Evolutionary conservation across 768 basidiomycete genomes (phyloP).

Genomic region (Phylloporus sp.): DNA sequence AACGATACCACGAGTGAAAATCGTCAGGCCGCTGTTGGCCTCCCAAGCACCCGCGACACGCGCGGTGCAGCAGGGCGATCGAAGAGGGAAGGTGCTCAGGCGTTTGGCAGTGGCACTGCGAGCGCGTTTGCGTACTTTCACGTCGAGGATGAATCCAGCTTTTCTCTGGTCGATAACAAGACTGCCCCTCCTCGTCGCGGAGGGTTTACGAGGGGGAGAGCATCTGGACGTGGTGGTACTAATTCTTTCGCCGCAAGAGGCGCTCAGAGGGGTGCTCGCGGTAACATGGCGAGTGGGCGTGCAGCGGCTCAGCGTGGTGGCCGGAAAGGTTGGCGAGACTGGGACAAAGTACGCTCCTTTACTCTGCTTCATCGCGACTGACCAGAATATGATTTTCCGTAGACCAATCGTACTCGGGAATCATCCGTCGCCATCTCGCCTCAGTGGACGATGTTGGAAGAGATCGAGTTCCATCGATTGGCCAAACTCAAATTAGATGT

Average conservation of each 20-base stretch:
- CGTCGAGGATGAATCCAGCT: constrained; percentile 95
- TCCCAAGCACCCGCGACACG: constrained; percentile 42
- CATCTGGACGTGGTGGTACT: constrained; percentile 35
- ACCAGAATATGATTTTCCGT: constrained; percentile 7
- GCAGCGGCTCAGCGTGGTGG: constrained; percentile 36
- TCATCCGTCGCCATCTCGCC: constrained; percentile 90
- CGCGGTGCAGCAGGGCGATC: constrained; percentile 54
- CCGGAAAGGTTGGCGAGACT: constrained; percentile 83
- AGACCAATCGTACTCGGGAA: constrained; percentile 84
- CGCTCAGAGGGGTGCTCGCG: constrained; percentile 42
- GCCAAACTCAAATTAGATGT: constrained; percentile 91
- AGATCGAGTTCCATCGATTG: constrained; percentile 93
- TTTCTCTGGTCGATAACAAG: constrained; percentile 94
- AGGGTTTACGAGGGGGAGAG: constrained; percentile 53
- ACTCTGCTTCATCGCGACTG: background rate
- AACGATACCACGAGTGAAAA: constrained; percentile 70
- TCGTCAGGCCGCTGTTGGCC: constrained; percentile 53
- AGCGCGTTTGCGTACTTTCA: constrained; percentile 97
- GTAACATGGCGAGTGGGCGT: constrained; percentile 43
- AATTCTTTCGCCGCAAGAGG: constrained; percentile 41
- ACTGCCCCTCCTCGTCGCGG: constrained; percentile 66
- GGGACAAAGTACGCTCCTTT: constrained; percentile 72
- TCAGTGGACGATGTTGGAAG: constrained; percentile 94
- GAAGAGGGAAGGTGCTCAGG: constrained; percentile 73
- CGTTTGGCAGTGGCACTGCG: constrained; percentile 85